phyloP scores from a whole-genome alignment of 352 stramenopile species.

The Albugo laibachii region DNA sequence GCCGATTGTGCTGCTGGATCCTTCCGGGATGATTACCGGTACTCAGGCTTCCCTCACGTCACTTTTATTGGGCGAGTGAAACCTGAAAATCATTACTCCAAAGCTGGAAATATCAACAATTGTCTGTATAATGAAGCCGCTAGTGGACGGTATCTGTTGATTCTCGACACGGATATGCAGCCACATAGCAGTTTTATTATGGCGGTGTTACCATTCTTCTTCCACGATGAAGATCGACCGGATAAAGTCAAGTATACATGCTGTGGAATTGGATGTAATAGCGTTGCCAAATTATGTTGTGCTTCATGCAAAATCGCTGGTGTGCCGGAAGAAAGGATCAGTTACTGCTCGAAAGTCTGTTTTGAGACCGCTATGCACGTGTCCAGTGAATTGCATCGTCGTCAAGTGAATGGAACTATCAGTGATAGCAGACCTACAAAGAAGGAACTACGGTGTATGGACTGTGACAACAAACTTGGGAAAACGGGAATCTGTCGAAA shows the following conservation, averaged over 20 bases:
- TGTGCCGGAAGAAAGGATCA: conserved; percentile 22
- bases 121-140: conserved; percentile 66
- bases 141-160: conserved; percentile 58
- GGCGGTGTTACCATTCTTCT: conserved; percentile 61
- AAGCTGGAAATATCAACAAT: conserved; percentile 81
- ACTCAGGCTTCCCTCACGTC: conserved; percentile 52
- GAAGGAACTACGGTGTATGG: conserved; percentile 17
- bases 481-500: conserved; percentile 15
- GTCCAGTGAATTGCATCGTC: conserved; percentile 16
- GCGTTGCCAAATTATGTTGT: conserved; percentile 21
- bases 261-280: conserved; percentile 21
- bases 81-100: conserved; percentile 63
- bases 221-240: conserved; percentile 45
- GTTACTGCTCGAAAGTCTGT: conserved; percentile 25
- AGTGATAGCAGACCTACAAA: conserved; percentile 10
- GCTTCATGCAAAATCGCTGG: conserved; percentile 22
- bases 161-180: conserved; percentile 74
- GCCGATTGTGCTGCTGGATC: conserved; percentile 45
- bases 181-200: conserved; percentile 58
- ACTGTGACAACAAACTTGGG: conserved; percentile 13
- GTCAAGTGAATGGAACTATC: conserved; percentile 22
- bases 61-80: conserved; percentile 64
- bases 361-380: conserved; percentile 29
- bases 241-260: conserved; percentile 39
- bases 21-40: conserved; percentile 71